Conservation (phyloP, 2,329 filamentous ascomycete species). For the Hymenotorrendiella dingleyae region DNA sequence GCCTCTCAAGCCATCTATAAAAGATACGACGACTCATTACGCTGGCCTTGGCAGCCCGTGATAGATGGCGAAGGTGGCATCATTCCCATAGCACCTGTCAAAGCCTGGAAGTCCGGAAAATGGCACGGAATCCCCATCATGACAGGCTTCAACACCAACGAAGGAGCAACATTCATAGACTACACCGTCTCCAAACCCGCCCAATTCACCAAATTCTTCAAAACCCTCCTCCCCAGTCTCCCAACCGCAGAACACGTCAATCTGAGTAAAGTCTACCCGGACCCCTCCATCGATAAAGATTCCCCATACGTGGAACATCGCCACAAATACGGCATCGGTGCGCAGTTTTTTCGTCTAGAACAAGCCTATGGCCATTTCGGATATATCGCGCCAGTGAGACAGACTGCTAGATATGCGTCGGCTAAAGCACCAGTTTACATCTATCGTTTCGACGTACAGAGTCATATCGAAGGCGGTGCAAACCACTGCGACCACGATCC, state of each 20-base stretch:
- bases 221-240: constrained; percentile 52
- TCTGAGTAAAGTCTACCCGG: constrained; percentile 57
- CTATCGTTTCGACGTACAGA: constrained; percentile 54
- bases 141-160: constrained; percentile 66
- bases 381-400: constrained; percentile 57
- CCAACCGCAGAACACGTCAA: constrained; percentile 43
- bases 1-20: constrained; percentile 42
- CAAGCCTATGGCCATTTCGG: constrained; percentile 59
- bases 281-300: constrained; percentile 39
- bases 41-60: constrained; percentile 64
- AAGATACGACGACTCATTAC: constrained; percentile 38
- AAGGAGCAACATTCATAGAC: constrained; percentile 61
- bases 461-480: constrained; percentile 28
- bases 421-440: constrained; percentile 39
- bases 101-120: constrained; percentile 48
- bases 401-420: constrained; percentile 45
- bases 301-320: constrained; percentile 37
- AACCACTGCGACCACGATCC: constrained; percentile 39
- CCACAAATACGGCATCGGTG: constrained; percentile 35
- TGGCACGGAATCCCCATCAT: constrained; percentile 56
- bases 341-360: constrained; percentile 52
- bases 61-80: constrained; percentile 51
- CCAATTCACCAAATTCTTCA: constrained; percentile 57
- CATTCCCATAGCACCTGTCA: constrained; percentile 51
- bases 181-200: constrained; percentile 38